These are phyloP conservation scores for Aspergillus biplanus DNA, from an alignment of 495 filamentous ascomycete species.

Conservation along the genomic window DNA sequence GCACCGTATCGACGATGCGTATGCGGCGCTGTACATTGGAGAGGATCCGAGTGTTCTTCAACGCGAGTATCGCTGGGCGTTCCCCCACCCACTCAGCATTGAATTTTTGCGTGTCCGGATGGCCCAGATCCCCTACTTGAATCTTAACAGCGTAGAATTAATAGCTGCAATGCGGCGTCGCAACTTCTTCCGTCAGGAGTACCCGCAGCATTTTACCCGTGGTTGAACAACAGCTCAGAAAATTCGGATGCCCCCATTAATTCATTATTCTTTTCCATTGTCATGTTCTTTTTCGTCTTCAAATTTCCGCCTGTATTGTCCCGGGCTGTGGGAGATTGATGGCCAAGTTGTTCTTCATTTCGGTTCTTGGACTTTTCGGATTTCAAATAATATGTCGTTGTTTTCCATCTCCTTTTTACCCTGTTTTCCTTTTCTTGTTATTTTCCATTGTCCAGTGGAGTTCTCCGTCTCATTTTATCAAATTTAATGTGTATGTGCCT, in stretches of 20 bases:
- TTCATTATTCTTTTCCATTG: not conserved
- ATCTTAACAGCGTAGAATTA: slow-evolving; percentile 7
- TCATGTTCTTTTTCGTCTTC: not conserved
- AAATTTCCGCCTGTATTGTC: not conserved
- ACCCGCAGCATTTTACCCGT: not conserved
- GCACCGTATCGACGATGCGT: slow-evolving; percentile 21
- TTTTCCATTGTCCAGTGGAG: not conserved
- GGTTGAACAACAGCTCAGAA: not conserved
- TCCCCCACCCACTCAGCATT: slow-evolving; percentile 2
- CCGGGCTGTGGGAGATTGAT: not conserved
- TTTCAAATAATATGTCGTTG: not conserved
- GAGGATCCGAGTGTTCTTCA: slow-evolving; percentile 12
- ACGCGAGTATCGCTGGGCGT: slow-evolving; percentile 11
- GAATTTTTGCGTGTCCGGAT: slow-evolving; percentile 26
- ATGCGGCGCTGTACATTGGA: slow-evolving; percentile 18
- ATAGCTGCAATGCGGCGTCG: slow-evolving; percentile 4
- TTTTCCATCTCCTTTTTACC: not conserved
- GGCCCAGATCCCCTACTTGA: slow-evolving; percentile 21
- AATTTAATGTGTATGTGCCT: slow-evolving; percentile 24
- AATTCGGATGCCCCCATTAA: not conserved
- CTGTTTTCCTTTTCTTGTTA: not conserved
- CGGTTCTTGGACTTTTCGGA: not conserved
- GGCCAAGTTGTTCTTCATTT: not conserved
- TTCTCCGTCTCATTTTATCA: slow-evolving; percentile 12
- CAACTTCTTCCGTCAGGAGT: not conserved